Base-by-base conservation (phyloP, 495 filamentous ascomycete genomes). In the Annulohypoxylon maeteangense region DNA sequence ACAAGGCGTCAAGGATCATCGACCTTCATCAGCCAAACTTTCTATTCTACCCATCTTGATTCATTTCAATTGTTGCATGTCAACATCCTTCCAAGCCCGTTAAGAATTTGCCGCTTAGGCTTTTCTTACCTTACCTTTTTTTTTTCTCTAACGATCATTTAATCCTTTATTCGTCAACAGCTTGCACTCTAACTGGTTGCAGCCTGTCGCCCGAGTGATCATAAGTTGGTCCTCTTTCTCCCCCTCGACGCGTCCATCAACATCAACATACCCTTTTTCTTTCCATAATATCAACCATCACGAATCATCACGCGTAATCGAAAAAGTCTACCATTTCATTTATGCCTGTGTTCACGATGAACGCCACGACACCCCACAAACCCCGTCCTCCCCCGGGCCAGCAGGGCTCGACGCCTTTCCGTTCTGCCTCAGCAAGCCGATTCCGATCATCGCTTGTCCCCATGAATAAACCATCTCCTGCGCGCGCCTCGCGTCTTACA, bases 381-480 rank as follows among this genome's bases (percentile, higher is more conserved):
- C 51, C 73, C 62, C 75, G 75, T 56, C 73, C 75, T 14, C 58
- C 70, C 12, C 75, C 75, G 57, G 73, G 73, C 38, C 70, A 76
- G 31, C 75, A 70, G 54, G 75, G 75, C 51, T 78, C 73, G 47
- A 74, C 75, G n/a, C 75, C 75, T 25, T 78, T 76, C 51, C 74
- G 75, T 38, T 78, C 75, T 53, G 65, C 63, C 66, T 72, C 73
- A 20, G 29, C 70, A 36, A 78, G 45, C 47, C 69, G 69, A 68
- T 78, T 78, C 27, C 65, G 71, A 29, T 78, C 75, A 1, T 78
- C 75, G 7, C 75, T 78, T 51, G 75, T 78, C 7, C 74, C 75
- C 23, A 56, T 70, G 68, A 68, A 32, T 44, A 57, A 59, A 32
- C 42, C 75, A 48, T 65, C 75, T 18, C 67, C 75, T 22, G 60